A percentile compares a stretch with the other conserved stretches of the same genome.
These are phyloP conservation scores for Verticillium klebahnii DNA, from an alignment of 2,329 filamentous ascomycete genomes.

Conservation along the genomic window DNA sequence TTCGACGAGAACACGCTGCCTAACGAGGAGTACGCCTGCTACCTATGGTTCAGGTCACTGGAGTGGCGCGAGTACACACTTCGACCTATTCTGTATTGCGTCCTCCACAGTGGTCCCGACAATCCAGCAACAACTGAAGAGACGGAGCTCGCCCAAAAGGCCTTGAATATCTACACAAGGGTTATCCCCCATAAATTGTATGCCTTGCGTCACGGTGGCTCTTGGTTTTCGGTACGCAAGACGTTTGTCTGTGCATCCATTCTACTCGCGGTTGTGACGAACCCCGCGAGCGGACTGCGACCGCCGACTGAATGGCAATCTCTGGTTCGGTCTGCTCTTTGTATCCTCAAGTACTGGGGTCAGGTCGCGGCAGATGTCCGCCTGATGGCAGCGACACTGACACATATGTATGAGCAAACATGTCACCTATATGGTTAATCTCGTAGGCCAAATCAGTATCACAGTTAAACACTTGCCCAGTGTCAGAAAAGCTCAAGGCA, in stretches of 20 bases:
- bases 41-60: constrained; percentile 9
- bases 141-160: constrained; percentile 7
- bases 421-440: neutral
- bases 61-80: constrained; percentile 12
- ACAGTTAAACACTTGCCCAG: too few species aligned
- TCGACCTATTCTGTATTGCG: constrained; percentile 11
- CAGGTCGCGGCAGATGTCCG: neutral
- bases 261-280: constrained; percentile 5
- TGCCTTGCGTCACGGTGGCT: constrained; percentile 8
- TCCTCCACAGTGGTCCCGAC: constrained; percentile 4
- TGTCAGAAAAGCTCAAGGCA: too few species aligned
- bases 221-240: constrained; percentile 9
- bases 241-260: constrained; percentile 5
- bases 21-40: constrained; percentile 10
- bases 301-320: constrained; percentile 2
- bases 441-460: neutral
- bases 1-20: constrained; percentile 6
- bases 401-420: neutral
- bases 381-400: neutral
- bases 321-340: neutral
- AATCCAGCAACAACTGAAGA: neutral
- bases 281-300: neutral
- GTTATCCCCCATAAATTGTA: constrained; percentile 5
- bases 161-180: constrained; percentile 6
- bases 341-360: neutral